phyloP scores from a whole-genome alignment of 2,329 filamentous ascomycete species.

The Ophiostoma himal-ulmi region DNA sequence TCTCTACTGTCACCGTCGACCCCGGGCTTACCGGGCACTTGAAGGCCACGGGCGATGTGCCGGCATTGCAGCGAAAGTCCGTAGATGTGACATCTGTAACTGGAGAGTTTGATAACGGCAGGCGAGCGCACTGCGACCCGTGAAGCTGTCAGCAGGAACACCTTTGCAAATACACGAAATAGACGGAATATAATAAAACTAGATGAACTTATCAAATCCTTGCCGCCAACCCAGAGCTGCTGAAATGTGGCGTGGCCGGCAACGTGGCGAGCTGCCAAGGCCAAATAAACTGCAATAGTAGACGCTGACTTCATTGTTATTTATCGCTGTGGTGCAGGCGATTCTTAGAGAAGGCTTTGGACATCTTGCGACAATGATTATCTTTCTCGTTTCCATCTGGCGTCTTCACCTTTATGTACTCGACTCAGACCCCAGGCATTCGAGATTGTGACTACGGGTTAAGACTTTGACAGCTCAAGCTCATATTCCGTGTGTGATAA shows the following conservation, averaged over 20 bases:
- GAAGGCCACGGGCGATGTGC: conserved; percentile 33
- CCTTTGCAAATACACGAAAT: conserved; percentile 32
- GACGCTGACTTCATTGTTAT: background rate
- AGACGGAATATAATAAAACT: conserved; percentile 21
- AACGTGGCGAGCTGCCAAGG: conserved; percentile 31
- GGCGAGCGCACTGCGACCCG: conserved; percentile 33
- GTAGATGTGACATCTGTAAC: conserved; percentile 41
- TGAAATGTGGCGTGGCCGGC: conserved; percentile 49
- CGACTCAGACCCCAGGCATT: background rate
- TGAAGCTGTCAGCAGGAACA: background rate
- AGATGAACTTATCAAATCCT: conserved; percentile 34
- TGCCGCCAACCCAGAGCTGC: conserved; percentile 43
- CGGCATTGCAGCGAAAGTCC: conserved; percentile 43
- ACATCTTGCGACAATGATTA: background rate
- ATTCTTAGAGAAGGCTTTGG: background rate
- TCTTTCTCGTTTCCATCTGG: background rate
- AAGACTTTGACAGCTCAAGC: background rate
- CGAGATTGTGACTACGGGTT: background rate
- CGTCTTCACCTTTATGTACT: background rate
- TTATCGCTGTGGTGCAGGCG: background rate
- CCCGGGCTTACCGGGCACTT: conserved; percentile 46
- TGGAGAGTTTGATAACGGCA: conserved; percentile 47
- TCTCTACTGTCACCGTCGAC: conserved; percentile 49
- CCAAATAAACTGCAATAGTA: background rate
- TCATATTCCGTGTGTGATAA: background rate